phyloP scores from a whole-genome alignment of 345 rosid species.

The Pseudoturritis turrita region DNA sequence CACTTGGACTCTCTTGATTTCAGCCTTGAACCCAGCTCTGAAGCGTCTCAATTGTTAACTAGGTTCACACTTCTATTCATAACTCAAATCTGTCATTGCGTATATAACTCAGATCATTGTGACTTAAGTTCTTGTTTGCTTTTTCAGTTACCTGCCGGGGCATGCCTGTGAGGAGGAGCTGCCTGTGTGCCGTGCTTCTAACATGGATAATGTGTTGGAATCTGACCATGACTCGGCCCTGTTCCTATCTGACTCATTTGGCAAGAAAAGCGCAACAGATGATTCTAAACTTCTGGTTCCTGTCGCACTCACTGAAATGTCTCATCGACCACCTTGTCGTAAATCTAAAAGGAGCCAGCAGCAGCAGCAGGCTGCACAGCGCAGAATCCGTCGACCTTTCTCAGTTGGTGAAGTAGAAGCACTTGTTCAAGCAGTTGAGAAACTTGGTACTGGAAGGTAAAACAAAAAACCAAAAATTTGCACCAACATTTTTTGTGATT shows the following conservation, averaged over 20 bases:
- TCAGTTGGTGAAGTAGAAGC: conserved; percentile 96
- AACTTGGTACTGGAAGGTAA: conserved; percentile 94
- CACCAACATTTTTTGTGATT: background rate
- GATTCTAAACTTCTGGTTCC: conserved; percentile 63
- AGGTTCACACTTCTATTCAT: conserved; percentile 38
- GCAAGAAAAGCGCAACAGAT: conserved; percentile 31
- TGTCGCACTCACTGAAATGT: conserved; percentile 35
- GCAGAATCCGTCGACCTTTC: conserved; percentile 97
- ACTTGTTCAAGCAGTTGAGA: conserved; percentile 92
- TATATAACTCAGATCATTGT: background rate
- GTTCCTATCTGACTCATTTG: conserved; percentile 47
- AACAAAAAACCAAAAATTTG: background rate
- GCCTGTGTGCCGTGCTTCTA: conserved; percentile 33
- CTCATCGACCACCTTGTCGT: conserved; percentile 46
- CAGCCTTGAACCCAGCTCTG: conserved; percentile 76
- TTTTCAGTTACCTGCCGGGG: conserved; percentile 45
- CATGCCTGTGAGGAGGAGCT: conserved; percentile 33
- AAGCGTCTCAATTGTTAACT: conserved; percentile 45
- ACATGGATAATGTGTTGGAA: conserved; percentile 43
- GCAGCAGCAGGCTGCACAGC: conserved; percentile 45
- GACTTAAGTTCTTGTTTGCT: background rate
- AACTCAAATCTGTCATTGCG: background rate
- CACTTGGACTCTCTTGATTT: conserved; percentile 69
- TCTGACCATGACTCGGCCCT: conserved; percentile 73
- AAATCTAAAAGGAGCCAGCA: conserved; percentile 66